Conservation (phyloP, 495 filamentous ascomycete species). For the Daldinia bambusicola region DNA sequence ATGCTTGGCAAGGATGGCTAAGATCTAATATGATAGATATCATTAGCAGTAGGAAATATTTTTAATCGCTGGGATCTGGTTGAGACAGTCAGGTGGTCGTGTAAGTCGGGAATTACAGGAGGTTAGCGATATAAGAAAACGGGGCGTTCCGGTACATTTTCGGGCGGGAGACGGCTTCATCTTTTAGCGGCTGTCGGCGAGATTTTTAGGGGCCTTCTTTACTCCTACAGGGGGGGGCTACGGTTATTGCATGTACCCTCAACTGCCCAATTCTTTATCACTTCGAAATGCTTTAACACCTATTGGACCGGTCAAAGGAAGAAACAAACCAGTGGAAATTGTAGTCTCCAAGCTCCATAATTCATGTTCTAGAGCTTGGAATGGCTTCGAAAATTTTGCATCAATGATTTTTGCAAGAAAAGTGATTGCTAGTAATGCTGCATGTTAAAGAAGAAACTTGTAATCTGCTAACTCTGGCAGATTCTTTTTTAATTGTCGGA, state of each 20-base stretch:
- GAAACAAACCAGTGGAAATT: constrained; percentile 23
- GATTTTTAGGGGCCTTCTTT: constrained; percentile 13
- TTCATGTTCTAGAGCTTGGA: constrained; percentile 23
- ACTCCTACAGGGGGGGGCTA: background rate
- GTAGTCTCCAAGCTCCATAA: constrained; percentile 22
- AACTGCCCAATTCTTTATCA: constrained; percentile 30
- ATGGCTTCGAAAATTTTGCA: constrained; percentile 9
- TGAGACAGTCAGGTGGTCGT: constrained; percentile 38
- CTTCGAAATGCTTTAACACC: constrained; percentile 16
- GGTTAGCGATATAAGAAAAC: constrained; percentile 26
- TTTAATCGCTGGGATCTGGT: constrained; percentile 17
- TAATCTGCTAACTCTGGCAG: background rate
- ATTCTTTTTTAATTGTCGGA: background rate
- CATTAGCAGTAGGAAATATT: background rate
- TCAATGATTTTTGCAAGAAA: background rate
- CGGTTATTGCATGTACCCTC: constrained; percentile 5
- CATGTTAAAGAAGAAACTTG: constrained; percentile 7
- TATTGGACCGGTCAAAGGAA: constrained; percentile 18
- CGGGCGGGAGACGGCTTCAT: constrained; percentile 29
- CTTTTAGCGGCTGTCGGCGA: constrained; percentile 26
- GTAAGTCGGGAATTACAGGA: constrained; percentile 47
- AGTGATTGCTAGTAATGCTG: background rate
- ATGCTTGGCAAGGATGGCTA: constrained; percentile 32
- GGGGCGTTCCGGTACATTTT: constrained; percentile 45
- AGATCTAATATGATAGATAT: constrained; percentile 4